Conservation (phyloP, 352 stramenopile species). For the Pythium oligandrum region DNA sequence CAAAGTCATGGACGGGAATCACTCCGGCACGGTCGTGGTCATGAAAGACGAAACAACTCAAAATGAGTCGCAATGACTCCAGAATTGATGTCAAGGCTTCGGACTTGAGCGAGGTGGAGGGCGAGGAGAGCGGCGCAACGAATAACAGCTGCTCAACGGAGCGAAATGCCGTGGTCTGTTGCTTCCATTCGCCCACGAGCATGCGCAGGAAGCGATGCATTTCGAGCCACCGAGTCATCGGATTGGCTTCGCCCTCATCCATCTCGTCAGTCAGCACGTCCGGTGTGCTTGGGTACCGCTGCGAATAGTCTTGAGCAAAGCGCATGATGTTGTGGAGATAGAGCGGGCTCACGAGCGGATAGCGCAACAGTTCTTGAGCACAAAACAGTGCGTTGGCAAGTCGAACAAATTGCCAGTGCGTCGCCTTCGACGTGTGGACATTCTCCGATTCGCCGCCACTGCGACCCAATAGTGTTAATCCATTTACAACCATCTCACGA, state of each 20-base stretch:
- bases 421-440: conserved; percentile 20
- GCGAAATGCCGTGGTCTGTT: conserved; percentile 54
- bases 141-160: conserved; percentile 47
- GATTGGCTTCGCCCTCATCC: background rate
- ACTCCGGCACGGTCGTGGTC: conserved; percentile 55
- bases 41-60: conserved; percentile 75
- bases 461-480: conserved; percentile 18
- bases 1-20: conserved; percentile 44
- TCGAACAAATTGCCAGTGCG: conserved; percentile 57
- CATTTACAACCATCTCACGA: conserved; percentile 53
- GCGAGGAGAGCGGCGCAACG: conserved; percentile 17
- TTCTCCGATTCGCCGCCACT: conserved; percentile 3
- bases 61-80: conserved; percentile 53
- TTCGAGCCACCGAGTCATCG: conserved; percentile 40
- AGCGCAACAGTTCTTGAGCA: conserved; percentile 63
- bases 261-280: background rate
- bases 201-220: conserved; percentile 60
- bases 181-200: conserved; percentile 66
- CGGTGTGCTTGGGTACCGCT: conserved; percentile 19
- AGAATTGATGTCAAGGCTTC: conserved; percentile 12
- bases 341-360: conserved; percentile 58
- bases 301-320: conserved; percentile 48
- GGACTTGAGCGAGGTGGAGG: background rate
- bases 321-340: conserved; percentile 55
- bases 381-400: conserved; percentile 51